A percentile compares a stretch with the other conserved stretches of the same genome.
Conservation (phyloP, 2,329 filamentous ascomycete genomes). For the Trichophyton rubrum region DNA sequence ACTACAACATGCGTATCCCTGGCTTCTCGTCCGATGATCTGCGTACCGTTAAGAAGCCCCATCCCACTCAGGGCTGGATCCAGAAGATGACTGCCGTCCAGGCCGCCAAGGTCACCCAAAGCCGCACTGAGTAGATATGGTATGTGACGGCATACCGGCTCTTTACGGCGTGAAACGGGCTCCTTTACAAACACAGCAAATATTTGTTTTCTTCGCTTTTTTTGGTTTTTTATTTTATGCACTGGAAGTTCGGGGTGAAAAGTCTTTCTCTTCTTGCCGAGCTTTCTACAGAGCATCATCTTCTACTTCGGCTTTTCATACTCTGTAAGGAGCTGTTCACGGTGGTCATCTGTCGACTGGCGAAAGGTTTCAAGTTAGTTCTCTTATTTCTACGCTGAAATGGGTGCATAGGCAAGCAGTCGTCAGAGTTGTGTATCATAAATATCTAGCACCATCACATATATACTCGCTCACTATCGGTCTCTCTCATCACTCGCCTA, state of each 20-base stretch:
- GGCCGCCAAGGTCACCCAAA: slow-evolving; percentile 62
- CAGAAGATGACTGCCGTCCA: slow-evolving; percentile 96
- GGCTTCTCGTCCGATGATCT: slow-evolving; percentile 92
- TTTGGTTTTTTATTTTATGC: neutral
- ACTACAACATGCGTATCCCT: slow-evolving; percentile 83
- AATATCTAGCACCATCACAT: neutral
- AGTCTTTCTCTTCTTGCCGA: neutral
- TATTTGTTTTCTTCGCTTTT: neutral
- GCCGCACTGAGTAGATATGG: slow-evolving; percentile 25
- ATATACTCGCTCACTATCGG: too few relatives aligned
- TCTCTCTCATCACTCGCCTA: too few relatives aligned
- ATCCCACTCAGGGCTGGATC: slow-evolving; percentile 79
- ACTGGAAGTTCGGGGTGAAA: neutral
- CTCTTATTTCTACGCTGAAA: too few relatives aligned
- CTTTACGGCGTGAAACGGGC: neutral
- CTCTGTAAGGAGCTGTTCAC: neutral
- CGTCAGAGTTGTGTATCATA: neutral
- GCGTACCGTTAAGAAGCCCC: slow-evolving; percentile 83
- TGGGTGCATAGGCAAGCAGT: neutral
- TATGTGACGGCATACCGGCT: neutral
- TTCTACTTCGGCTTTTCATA: too few relatives aligned
- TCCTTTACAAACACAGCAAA: too few relatives aligned
- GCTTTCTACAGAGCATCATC: neutral
- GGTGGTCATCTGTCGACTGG: neutral
- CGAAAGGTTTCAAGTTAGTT: neutral